Conservation (phyloP, 345 rosid genomes). For the Cardamine chenopodiifolia region DNA sequence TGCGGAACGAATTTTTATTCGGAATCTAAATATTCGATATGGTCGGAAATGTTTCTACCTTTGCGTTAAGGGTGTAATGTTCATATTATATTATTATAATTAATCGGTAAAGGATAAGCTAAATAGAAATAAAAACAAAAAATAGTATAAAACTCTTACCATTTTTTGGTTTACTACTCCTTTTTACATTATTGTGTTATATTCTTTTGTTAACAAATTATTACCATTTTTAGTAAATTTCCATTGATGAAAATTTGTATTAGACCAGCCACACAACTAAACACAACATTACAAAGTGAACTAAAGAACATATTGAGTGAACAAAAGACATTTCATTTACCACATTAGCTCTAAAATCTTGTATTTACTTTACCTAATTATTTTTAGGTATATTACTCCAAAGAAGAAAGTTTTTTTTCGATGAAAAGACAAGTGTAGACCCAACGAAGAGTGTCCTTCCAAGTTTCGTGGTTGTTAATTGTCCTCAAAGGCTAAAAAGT, state of each 20-base stretch:
- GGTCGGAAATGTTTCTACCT: too few species aligned
- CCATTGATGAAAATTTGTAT: background rate
- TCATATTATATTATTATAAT: too few species aligned
- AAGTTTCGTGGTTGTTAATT: constrained; percentile 41
- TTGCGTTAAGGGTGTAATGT: too few species aligned
- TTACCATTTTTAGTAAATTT: too few species aligned
- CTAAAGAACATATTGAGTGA: too few species aligned
- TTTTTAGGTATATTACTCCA: background rate
- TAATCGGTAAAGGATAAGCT: too few species aligned
- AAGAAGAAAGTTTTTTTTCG: background rate
- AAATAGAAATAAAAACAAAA: background rate
- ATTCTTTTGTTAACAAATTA: too few species aligned
- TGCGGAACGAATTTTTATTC: background rate
- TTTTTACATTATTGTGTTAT: background rate
- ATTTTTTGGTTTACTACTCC: background rate
- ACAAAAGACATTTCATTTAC: background rate
- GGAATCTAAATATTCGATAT: too few species aligned
- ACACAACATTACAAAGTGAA: too few species aligned
- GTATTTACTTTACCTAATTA: background rate
- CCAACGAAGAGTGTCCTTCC: constrained; percentile 28
- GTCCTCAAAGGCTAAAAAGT: constrained; percentile 36
- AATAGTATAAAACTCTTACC: background rate
- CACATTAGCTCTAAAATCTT: background rate
- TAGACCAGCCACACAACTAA: too few species aligned
- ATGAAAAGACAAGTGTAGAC: constrained; percentile 18